phyloP scores from a whole-genome alignment of 495 filamentous ascomycete genomes.

The Penicillium parvum region DNA sequence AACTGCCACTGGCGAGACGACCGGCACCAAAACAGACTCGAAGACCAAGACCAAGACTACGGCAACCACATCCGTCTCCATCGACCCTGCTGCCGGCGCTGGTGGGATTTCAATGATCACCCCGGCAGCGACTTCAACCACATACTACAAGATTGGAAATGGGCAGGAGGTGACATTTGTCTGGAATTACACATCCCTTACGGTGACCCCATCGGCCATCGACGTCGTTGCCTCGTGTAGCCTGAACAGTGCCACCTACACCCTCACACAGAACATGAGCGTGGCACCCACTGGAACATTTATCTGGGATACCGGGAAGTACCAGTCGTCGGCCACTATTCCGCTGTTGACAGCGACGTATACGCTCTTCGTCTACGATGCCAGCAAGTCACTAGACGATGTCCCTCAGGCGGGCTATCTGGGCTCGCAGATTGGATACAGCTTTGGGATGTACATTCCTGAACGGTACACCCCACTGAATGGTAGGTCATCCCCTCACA shows the following conservation, averaged over 20 bases:
- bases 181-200: conserved; percentile 94
- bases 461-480: conserved; percentile 59
- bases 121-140: conserved; percentile 56
- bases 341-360: conserved; percentile 71
- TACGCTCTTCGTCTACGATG: conserved; percentile 80
- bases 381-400: conserved; percentile 56
- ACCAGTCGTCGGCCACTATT: conserved; percentile 55
- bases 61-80: conserved; percentile 42
- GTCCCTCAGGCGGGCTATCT: conserved; percentile 69
- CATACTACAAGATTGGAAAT: conserved; percentile 88
- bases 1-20: conserved; percentile 16
- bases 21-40: conserved; percentile 24
- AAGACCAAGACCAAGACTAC: conserved; percentile 33
- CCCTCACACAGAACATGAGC: conserved; percentile 60
- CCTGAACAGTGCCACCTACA: conserved; percentile 59
- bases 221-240: conserved; percentile 81
- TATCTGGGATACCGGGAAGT: conserved; percentile 77
- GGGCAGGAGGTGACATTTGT: conserved; percentile 80
- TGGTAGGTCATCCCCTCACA: conserved; percentile 39
- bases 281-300: conserved; percentile 52
- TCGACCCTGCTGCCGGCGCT: conserved; percentile 55
- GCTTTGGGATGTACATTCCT: conserved; percentile 78
- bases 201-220: conserved; percentile 68
- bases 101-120: conserved; percentile 82
- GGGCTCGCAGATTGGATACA: conserved; percentile 54